Conservation (phyloP, 75 land plant genomes). For the Isoetes taiwanensis region DNA sequence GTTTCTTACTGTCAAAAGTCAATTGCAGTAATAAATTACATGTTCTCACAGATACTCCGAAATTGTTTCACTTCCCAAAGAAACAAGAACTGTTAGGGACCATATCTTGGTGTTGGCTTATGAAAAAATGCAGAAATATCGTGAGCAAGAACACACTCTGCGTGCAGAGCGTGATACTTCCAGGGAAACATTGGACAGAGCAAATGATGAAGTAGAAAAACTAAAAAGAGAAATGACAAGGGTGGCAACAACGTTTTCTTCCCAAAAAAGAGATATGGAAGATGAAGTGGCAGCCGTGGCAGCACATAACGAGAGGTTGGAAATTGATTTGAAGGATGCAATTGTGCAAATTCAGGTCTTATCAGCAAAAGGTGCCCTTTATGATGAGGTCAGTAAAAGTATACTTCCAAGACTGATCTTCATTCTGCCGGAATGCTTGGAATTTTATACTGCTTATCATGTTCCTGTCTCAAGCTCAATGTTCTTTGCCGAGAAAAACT, state of each 20-base stretch:
- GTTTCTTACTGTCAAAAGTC: neutral
- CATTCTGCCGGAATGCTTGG: no score
- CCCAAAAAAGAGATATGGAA: constrained; percentile 11
- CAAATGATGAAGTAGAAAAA: constrained; percentile 27
- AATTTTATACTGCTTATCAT: no score
- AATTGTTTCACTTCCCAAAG: constrained; percentile 12
- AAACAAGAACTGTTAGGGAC: constrained; percentile 14
- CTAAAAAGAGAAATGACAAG: constrained; percentile 15
- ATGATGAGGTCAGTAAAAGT: constrained; percentile 20
- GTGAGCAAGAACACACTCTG: constrained; percentile 15
- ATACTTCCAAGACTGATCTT: no score
- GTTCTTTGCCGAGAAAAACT: no score
- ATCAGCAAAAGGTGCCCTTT: constrained; percentile 16
- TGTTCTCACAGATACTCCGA: constrained; percentile 17
- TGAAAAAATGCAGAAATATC: constrained; percentile 12
- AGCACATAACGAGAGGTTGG: constrained; percentile 13
- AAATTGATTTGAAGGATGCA: constrained; percentile 11
- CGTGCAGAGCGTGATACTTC: constrained; percentile 19
- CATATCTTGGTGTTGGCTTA: constrained; percentile 16
- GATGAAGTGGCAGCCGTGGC: neutral
- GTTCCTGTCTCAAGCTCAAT: no score
- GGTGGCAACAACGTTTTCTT: constrained; percentile 7
- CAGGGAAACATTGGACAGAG: constrained; percentile 25
- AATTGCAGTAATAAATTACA: neutral
- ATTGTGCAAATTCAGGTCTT: constrained; percentile 16